These are phyloP conservation scores for Pelargonium citronellum DNA, from an alignment of 441 rosid species.

Conservation along the genomic window DNA sequence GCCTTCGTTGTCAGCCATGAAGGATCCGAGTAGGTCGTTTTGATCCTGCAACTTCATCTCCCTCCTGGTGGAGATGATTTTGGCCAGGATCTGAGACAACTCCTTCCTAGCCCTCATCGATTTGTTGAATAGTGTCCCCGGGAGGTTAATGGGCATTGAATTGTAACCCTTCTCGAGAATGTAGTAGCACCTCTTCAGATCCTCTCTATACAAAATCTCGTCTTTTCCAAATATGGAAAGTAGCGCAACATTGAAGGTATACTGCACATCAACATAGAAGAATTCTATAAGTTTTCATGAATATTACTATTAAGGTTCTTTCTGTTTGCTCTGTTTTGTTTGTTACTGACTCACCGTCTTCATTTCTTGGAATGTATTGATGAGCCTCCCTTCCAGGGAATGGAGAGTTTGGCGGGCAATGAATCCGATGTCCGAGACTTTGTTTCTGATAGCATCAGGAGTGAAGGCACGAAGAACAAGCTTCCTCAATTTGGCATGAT, in stretches of 20 bases:
- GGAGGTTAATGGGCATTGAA: constrained; percentile 85
- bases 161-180: constrained; percentile 89
- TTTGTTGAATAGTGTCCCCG: constrained; percentile 83
- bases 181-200: constrained; percentile 81
- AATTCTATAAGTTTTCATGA: neutral
- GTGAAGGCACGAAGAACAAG: constrained; percentile 86
- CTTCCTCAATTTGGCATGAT: constrained; percentile 69
- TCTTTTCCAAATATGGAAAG: constrained; percentile 88
- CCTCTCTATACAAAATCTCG: constrained; percentile 69
- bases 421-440: constrained; percentile 51
- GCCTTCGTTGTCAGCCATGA: constrained; percentile 79
- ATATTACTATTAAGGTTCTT: too few species aligned
- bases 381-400: constrained; percentile 49
- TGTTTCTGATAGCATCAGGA: constrained; percentile 56
- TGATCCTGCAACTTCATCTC: constrained; percentile 36
- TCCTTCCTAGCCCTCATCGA: constrained; percentile 86
- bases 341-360: constrained; percentile 50
- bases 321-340: too few species aligned
- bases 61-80: constrained; percentile 58
- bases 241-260: constrained; percentile 79
- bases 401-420: constrained; percentile 47
- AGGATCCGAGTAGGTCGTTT: constrained; percentile 71
- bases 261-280: constrained; percentile 35
- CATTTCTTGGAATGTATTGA: constrained; percentile 84
- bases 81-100: constrained; percentile 64